Percentiles rank a stretch among this genome's conserved stretches.
Conservation (phyloP, 108 stramenopile species). For the Fistulifera pelliculosa region DNA sequence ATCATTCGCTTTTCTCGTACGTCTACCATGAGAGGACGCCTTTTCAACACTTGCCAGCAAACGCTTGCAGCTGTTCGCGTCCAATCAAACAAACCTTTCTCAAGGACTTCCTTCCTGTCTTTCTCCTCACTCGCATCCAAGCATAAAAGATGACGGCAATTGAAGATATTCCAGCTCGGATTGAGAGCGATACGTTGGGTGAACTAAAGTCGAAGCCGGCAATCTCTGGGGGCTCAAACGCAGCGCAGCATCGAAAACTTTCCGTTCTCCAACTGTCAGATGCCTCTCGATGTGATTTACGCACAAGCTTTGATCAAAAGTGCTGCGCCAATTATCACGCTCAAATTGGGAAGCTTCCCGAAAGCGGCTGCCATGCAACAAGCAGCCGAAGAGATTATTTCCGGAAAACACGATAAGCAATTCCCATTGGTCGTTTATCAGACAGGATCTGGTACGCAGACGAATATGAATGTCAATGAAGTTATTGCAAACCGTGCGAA, state of each 20-base stretch:
- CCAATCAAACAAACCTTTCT: too few relatives aligned
- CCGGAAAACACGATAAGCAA: slow-evolving; percentile 86
- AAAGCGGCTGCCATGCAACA: slow-evolving; percentile 71
- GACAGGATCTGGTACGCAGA: slow-evolving; percentile 96
- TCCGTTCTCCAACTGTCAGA: slow-evolving; percentile 90
- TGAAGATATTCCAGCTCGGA: slow-evolving; percentile 44
- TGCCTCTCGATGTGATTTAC: slow-evolving; percentile 90
- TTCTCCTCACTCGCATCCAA: too few relatives aligned
- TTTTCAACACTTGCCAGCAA: too few relatives aligned
- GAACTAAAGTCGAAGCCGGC: slow-evolving; percentile 59
- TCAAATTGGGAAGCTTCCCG: slow-evolving; percentile 53
- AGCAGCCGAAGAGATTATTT: slow-evolving; percentile 89
- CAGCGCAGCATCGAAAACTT: slow-evolving; percentile 94
- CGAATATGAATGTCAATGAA: slow-evolving; percentile 99
- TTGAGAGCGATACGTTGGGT: slow-evolving; percentile 81
- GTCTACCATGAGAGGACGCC: too few relatives aligned
- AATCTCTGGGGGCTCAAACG: slow-evolving; percentile 86
- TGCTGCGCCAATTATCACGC: slow-evolving; percentile 85
- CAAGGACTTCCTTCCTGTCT: too few relatives aligned
- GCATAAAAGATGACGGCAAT: too few relatives aligned
- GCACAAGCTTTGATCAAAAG: slow-evolving; percentile 91
- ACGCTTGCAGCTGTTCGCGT: too few relatives aligned
- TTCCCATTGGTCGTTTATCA: slow-evolving; percentile 96
- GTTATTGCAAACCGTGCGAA: slow-evolving; percentile 95
- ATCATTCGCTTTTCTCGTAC: too few relatives aligned